Evolutionary conservation across 2,329 filamentous ascomycete genomes (phyloP).

Genomic region (Knoxdaviesia capensis): DNA sequence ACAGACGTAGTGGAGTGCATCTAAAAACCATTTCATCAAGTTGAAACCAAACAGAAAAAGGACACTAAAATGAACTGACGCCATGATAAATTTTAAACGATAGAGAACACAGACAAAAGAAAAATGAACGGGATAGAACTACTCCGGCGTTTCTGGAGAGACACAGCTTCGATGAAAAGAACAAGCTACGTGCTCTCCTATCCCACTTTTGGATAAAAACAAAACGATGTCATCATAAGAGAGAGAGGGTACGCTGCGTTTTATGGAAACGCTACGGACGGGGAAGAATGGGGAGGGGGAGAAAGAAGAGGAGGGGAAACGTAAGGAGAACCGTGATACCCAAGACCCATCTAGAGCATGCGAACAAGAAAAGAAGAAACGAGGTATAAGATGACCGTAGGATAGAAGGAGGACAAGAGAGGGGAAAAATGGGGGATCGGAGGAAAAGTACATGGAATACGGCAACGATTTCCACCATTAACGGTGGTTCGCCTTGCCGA

Average conservation of each 20-base stretch:
- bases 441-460: neutral
- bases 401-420: neutral
- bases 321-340: neutral
- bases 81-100: no score
- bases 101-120: no score
- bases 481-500: conserved; percentile 68
- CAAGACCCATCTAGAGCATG: neutral
- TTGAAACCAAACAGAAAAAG: neutral
- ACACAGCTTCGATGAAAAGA: no score
- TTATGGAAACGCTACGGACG: no score
- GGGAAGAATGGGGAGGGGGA: neutral
- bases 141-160: no score
- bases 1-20: conserved; percentile 1
- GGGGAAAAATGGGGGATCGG: neutral
- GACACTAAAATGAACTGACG: no score
- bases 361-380: neutral
- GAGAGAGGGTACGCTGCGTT: neutral
- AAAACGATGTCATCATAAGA: neutral
- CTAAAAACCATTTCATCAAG: neutral
- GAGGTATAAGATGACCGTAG: neutral
- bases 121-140: no score
- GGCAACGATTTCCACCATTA: conserved; percentile 16
- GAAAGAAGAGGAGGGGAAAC: neutral
- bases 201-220: neutral
- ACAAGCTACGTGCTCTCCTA: no score